Evolutionary conservation across 345 rosid genomes (phyloP).

Genomic region (Zanthoxylum bungeanum): DNA sequence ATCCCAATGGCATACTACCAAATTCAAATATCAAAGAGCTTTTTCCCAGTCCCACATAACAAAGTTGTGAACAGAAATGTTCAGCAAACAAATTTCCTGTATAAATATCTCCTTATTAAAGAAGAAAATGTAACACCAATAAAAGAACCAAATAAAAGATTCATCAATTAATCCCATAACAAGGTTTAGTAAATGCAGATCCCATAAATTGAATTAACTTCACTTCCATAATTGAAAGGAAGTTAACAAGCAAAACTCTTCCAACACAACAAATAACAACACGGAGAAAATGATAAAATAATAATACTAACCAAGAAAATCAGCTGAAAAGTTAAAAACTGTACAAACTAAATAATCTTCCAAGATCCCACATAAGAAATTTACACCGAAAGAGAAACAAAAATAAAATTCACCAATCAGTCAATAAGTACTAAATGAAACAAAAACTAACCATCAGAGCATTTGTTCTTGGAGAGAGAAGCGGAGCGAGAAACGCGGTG

Average conservation of each 20-base stretch:
- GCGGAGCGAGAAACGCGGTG: slow-evolving; percentile 55
- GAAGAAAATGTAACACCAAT: not conserved
- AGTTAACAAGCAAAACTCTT: not conserved
- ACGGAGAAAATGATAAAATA: not conserved
- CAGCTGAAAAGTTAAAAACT: not conserved
- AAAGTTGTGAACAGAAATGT: not conserved
- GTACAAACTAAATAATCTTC: not conserved
- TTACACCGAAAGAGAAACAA: not conserved
- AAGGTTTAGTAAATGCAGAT: not conserved
- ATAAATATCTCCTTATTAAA: not conserved
- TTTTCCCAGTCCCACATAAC: not conserved
- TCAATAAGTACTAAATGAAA: not conserved
- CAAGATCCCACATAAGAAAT: not conserved
- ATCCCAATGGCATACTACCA: not conserved
- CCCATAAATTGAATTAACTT: not conserved
- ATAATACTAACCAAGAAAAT: not conserved
- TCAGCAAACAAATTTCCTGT: not conserved
- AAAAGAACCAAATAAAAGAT: not conserved
- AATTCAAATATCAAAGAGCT: not conserved
- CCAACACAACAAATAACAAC: not conserved
- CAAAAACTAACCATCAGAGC: slow-evolving; percentile 56
- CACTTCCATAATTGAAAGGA: not conserved
- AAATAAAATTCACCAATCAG: not conserved
- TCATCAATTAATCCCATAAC: not conserved
- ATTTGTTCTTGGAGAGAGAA: slow-evolving; percentile 49